Conservation (phyloP, 2,329 filamentous ascomycete species). For the Tolypocladium endophyticum region DNA sequence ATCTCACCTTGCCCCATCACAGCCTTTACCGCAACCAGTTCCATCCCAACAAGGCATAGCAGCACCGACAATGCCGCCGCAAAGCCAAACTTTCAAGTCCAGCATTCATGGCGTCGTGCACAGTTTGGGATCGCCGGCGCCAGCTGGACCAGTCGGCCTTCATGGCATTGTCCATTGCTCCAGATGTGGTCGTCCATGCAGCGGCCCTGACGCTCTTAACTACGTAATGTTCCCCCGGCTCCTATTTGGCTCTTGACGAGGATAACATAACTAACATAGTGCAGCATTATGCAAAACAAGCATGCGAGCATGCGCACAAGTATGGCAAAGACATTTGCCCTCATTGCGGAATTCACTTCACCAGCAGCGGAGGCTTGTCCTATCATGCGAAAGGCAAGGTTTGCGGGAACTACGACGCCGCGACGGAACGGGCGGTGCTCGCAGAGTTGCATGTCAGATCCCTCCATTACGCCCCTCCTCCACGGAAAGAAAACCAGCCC, state of each 20-base stretch:
- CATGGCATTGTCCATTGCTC: slow-evolving; percentile 14
- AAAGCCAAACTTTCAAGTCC: not conserved
- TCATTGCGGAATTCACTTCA: slow-evolving; percentile 34
- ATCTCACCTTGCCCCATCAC: too few relatives aligned
- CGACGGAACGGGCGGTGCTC: slow-evolving; percentile 1
- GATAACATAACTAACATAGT: not conserved
- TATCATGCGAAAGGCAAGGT: slow-evolving; percentile 35
- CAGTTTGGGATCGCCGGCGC: not conserved
- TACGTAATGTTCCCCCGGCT: slow-evolving; percentile 15
- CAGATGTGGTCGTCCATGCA: slow-evolving; percentile 23
- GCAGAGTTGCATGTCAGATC: not conserved
- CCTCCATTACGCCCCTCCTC: too few relatives aligned
- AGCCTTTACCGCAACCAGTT: not conserved
- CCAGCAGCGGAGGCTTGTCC: slow-evolving; percentile 25
- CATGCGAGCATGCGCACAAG: slow-evolving; percentile 11
- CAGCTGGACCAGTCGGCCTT: not conserved
- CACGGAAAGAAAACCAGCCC: not conserved
- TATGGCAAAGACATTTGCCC: slow-evolving; percentile 28
- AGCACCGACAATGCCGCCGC: not conserved
- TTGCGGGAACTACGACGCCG: slow-evolving; percentile 30
- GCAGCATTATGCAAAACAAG: slow-evolving; percentile 17
- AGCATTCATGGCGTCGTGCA: too few relatives aligned
- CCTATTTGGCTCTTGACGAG: not conserved
- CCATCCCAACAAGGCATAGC: not conserved
- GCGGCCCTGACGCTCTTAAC: slow-evolving; percentile 15